These are phyloP conservation scores for Corinectria fuckeliana DNA, from an alignment of 2,329 filamentous ascomycete genomes.

Conservation along the genomic window DNA sequence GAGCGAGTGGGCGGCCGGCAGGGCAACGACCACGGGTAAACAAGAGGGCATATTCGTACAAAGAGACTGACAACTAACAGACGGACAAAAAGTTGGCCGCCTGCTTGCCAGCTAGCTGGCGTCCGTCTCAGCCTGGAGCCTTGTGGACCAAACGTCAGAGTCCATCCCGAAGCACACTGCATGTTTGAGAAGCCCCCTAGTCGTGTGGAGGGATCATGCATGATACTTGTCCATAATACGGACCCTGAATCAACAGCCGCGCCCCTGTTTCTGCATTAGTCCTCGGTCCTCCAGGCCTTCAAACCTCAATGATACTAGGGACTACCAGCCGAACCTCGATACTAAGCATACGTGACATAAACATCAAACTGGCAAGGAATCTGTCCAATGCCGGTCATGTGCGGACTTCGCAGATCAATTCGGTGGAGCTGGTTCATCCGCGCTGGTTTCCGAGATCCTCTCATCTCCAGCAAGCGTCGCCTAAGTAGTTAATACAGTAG, in stretches of 20 bases:
- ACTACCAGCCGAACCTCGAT: background rate
- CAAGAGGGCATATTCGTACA: background rate
- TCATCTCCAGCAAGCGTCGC: background rate
- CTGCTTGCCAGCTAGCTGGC: background rate
- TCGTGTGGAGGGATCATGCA: conserved; percentile 17
- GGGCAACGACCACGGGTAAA: conserved; percentile 2
- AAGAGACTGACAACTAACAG: background rate
- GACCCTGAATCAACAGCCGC: background rate
- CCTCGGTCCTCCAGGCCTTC: conserved; percentile 4
- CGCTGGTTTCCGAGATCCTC: background rate
- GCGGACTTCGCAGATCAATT: background rate
- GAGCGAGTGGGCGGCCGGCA: background rate
- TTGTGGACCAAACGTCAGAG: conserved; percentile 13
- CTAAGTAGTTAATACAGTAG: background rate
- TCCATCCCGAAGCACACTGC: conserved; percentile 1
- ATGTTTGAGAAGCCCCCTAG: conserved; percentile 8
- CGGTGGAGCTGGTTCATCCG: background rate
- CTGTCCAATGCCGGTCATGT: background rate
- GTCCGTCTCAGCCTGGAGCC: conserved; percentile 12
- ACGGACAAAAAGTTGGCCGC: background rate
- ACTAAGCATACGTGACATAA: background rate
- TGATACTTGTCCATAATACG: conserved; percentile 19
- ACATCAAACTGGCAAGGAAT: background rate
- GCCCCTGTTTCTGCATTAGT: conserved; percentile 14
- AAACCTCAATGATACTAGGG: background rate